Percentiles rank a stretch among this genome's conserved stretches.
Conservation (phyloP, 495 filamentous ascomycete genomes). For the Aspergillus heteromorphus region DNA sequence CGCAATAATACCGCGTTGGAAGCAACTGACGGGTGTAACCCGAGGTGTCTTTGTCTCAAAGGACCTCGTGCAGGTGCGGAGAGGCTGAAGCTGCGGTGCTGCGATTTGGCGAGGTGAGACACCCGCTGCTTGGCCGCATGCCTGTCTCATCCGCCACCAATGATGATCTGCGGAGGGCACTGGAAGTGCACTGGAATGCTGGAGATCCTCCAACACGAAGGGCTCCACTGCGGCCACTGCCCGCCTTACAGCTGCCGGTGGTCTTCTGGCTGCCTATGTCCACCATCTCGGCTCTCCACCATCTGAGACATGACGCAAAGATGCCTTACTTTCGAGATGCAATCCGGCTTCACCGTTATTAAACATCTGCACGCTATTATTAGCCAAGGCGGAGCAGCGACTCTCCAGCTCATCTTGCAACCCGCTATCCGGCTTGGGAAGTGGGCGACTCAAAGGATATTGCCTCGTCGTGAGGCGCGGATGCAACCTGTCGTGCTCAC, state of each 20-base stretch:
- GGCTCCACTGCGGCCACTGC: too few species aligned
- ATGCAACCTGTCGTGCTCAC: not conserved
- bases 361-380: not conserved
- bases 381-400: not conserved
- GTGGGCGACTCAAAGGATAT: not conserved
- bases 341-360: not conserved
- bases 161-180: not conserved
- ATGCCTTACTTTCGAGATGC: not conserved
- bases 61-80: not conserved
- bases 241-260: not conserved
- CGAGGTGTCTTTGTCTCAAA: not conserved
- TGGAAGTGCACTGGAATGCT: not conserved
- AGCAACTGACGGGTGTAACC: not conserved
- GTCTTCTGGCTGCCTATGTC: not conserved
- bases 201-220: not conserved
- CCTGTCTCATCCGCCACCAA: constrained; percentile 5
- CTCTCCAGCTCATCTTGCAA: not conserved
- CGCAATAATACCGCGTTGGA: not conserved
- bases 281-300: not conserved
- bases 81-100: not conserved
- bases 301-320: constrained; percentile 3
- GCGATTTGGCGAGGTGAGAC: constrained; percentile 1
- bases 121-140: constrained; percentile 6
- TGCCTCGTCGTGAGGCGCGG: not conserved
- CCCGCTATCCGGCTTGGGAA: not conserved